A percentile compares a stretch with the other conserved stretches of the same genome.
These are phyloP conservation scores for Flaveria bidentis DNA, from an alignment of 129 eudicot species.

Conservation along the genomic window DNA sequence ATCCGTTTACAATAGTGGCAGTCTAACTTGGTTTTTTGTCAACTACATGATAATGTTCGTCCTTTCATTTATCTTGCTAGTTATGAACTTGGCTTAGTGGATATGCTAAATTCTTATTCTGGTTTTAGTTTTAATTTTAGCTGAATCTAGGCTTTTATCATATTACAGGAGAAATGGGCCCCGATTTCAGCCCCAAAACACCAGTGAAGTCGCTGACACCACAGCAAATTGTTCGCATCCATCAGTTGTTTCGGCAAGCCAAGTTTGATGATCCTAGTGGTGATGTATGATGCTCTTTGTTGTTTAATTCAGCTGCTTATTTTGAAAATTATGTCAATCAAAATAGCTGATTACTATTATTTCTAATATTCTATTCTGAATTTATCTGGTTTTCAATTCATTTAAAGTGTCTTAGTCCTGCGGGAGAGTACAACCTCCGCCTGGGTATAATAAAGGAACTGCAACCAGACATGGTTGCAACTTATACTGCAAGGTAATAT, in stretches of 20 bases:
- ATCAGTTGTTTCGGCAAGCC: conserved; percentile 99
- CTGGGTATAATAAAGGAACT: conserved; percentile 96
- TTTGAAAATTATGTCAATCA: background rate
- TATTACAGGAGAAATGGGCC: conserved; percentile 94
- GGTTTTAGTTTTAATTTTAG: background rate
- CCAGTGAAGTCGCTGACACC: conserved; percentile 81
- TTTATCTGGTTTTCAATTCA: conserved; percentile 6
- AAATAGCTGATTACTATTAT: background rate
- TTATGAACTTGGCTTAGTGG: background rate
- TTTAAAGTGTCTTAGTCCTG: conserved; percentile 90
- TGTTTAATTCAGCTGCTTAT: background rate
- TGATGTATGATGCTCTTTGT: conserved; percentile 64
- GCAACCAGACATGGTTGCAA: conserved; percentile 99
- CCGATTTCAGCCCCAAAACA: conserved; percentile 85
- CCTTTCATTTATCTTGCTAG: background rate
- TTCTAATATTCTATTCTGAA: background rate
- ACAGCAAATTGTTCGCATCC: conserved; percentile 97
- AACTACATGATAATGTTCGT: background rate
- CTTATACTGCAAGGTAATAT: conserved; percentile 89
- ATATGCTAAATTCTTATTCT: background rate
- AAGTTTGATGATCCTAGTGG: conserved; percentile 99
- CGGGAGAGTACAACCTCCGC: conserved; percentile 98
- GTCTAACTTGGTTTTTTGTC: background rate
- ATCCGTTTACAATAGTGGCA: background rate
- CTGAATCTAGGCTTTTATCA: conserved; percentile 13